These are phyloP conservation scores for Solanum gandarillasii DNA, from an alignment of 257 asterid species.

Conservation along the genomic window DNA sequence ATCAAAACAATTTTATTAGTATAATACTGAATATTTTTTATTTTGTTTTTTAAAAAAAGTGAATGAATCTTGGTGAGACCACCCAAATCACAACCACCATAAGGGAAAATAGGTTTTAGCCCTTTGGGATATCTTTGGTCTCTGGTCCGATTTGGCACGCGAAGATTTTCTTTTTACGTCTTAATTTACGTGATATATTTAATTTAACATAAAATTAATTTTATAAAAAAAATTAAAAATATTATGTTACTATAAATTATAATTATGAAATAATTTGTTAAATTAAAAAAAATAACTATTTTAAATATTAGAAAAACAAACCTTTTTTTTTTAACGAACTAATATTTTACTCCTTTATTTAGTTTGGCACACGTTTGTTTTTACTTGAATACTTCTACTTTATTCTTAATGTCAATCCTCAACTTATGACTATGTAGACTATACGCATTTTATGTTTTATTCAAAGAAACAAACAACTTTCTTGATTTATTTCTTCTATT, in stretches of 20 bases:
- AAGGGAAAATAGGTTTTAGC: not conserved
- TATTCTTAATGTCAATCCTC: not conserved
- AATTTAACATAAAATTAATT: no score
- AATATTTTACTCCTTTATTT: not conserved
- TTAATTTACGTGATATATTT: not conserved
- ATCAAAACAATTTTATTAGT: not conserved
- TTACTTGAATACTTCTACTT: not conserved
- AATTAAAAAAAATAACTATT: not conserved
- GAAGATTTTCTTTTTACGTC: not conserved
- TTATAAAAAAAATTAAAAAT: no score
- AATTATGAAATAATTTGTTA: not conserved
- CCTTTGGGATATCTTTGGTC: not conserved
- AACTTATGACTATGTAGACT: not conserved
- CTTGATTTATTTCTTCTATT: not conserved
- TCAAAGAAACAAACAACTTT: not conserved
- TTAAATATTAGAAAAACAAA: not conserved
- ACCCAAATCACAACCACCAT: conserved; percentile 36
- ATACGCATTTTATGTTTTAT: not conserved
- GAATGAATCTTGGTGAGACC: conserved; percentile 18
- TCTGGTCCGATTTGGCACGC: not conserved
- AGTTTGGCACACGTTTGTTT: not conserved
- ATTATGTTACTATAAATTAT: no score
- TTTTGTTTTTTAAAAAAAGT: no score
- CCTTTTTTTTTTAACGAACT: not conserved
- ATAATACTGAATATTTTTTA: not conserved